Conservation (phyloP, 2,329 filamentous ascomycete species). For the Aspergillus tubingensis region DNA sequence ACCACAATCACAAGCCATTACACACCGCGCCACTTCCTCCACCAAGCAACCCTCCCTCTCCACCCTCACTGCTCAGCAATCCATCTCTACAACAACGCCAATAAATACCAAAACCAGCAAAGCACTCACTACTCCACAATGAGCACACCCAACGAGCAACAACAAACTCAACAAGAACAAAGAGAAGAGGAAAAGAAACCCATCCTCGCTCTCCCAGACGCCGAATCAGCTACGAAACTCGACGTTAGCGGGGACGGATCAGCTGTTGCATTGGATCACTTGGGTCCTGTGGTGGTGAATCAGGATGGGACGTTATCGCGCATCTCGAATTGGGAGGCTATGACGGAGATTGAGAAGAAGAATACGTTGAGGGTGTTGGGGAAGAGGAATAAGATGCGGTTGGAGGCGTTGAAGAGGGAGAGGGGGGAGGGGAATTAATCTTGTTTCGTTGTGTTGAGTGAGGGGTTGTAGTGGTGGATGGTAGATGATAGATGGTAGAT, state of each 20-base stretch:
- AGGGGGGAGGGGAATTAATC: conserved; percentile 4
- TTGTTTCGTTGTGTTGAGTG: too few relatives aligned
- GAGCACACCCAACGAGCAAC: conserved; percentile 12
- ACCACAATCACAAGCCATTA: neutral
- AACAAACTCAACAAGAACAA: conserved; percentile 14
- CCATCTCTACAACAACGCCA: conserved; percentile 16
- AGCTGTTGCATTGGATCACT: conserved; percentile 62
- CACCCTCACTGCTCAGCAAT: conserved; percentile 22
- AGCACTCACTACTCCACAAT: conserved; percentile 26
- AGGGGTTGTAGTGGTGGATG: neutral
- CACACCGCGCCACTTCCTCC: conserved; percentile 11
- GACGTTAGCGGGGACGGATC: conserved; percentile 55
- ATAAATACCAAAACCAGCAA: neutral
- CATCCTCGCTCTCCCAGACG: conserved; percentile 72
- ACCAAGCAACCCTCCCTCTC: neutral
- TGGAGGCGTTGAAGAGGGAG: conserved; percentile 56
- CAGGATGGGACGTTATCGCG: conserved; percentile 69
- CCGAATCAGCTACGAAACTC: conserved; percentile 84
- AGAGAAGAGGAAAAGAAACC: too few relatives aligned
- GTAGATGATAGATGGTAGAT: neutral
- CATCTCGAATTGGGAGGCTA: conserved; percentile 72
- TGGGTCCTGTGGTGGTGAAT: conserved; percentile 75
- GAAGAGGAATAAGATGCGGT: conserved; percentile 66
- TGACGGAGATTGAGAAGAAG: conserved; percentile 67
- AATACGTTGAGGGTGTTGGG: conserved; percentile 68